These are phyloP conservation scores for Gyromitra esculenta DNA, from an alignment of 2,329 filamentous ascomycete species.

Conservation along the genomic window DNA sequence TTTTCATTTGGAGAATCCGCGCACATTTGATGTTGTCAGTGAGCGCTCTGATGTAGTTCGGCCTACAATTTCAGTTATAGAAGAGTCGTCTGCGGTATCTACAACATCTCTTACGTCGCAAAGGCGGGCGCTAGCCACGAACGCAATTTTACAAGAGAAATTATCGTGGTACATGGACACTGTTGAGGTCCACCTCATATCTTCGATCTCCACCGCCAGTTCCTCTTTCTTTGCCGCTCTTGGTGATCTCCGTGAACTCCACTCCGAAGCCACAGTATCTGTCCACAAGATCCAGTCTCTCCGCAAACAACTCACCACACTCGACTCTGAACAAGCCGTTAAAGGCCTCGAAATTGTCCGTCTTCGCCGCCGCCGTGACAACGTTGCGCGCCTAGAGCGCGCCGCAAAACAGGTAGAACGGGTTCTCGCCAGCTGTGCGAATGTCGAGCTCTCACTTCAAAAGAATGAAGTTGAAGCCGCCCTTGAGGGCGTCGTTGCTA, in stretches of 20 bases:
- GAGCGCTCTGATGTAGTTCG: slow-evolving; percentile 96
- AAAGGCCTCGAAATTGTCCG: slow-evolving; percentile 86
- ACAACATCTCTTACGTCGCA: slow-evolving; percentile 61
- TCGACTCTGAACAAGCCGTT: slow-evolving; percentile 87
- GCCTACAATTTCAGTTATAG: slow-evolving; percentile 48
- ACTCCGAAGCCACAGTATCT: slow-evolving; percentile 90
- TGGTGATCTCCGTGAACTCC: slow-evolving; percentile 87
- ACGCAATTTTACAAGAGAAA: slow-evolving; percentile 97
- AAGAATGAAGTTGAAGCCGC: slow-evolving; percentile 83
- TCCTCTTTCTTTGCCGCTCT: slow-evolving; percentile 96
- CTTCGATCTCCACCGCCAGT: slow-evolving; percentile 93
- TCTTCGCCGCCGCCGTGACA: slow-evolving; percentile 81
- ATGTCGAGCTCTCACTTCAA: slow-evolving; percentile 83
- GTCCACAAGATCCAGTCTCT: slow-evolving; percentile 85
- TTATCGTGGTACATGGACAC: slow-evolving; percentile 99
- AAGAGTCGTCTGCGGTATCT: slow-evolving; percentile 61
- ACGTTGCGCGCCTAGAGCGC: slow-evolving; percentile 81
- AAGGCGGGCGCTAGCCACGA: slow-evolving; percentile 89
- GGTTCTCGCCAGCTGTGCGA: slow-evolving; percentile 77
- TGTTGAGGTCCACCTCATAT: slow-evolving; percentile 95
- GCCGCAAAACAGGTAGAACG: slow-evolving; percentile 83
- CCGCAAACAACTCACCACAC: slow-evolving; percentile 77
- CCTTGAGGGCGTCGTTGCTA: slow-evolving; percentile 76
- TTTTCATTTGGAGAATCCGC: slow-evolving; percentile 93
- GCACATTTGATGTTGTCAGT: slow-evolving; percentile 95